Evolutionary conservation across 1,139 yeast species (phyloP).

Genomic region (Kodamaea suecica): DNA sequence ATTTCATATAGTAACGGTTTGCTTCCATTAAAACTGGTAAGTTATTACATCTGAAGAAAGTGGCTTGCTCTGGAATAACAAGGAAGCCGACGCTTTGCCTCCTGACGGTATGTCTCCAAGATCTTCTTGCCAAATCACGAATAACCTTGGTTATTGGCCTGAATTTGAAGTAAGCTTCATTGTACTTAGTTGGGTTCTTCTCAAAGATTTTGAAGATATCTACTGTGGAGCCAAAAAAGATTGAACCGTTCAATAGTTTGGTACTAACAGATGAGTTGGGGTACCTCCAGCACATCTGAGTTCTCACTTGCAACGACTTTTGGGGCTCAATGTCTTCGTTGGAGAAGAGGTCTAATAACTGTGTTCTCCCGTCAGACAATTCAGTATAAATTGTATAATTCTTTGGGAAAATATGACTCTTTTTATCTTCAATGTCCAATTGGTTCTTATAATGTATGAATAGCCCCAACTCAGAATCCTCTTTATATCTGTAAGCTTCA

Average conservation of each 20-base stretch:
- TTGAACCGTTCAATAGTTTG: constrained; percentile 68
- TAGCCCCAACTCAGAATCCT: constrained; percentile 64
- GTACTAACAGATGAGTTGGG: constrained; percentile 78
- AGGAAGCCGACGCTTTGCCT: constrained; percentile 63
- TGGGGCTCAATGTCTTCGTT: constrained; percentile 62
- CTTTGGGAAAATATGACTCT: constrained; percentile 51
- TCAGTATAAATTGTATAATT: constrained; percentile 51
- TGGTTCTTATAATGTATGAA: constrained; percentile 68
- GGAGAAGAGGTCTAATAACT: constrained; percentile 68
- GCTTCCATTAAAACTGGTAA: constrained; percentile 85
- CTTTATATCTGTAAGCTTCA: constrained; percentile 75
- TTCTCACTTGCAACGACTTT: constrained; percentile 71
- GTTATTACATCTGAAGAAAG: constrained; percentile 74
- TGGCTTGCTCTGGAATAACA: constrained; percentile 60
- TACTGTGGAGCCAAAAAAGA: constrained; percentile 65
- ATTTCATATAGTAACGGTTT: constrained; percentile 72
- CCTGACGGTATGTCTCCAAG: constrained; percentile 76
- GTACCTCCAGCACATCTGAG: constrained; percentile 86
- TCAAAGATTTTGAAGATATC: constrained; percentile 43
- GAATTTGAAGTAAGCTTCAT: constrained; percentile 36
- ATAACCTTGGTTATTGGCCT: constrained; percentile 67
- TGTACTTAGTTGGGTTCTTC: constrained; percentile 29
- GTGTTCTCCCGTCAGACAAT: constrained; percentile 48
- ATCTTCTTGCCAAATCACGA: constrained; percentile 83
- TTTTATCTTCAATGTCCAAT: constrained; percentile 76